Percentiles rank a stretch among this genome's conserved stretches.
Conservation (phyloP, 2,329 filamentous ascomycete species). For the Penicillium sp. region DNA sequence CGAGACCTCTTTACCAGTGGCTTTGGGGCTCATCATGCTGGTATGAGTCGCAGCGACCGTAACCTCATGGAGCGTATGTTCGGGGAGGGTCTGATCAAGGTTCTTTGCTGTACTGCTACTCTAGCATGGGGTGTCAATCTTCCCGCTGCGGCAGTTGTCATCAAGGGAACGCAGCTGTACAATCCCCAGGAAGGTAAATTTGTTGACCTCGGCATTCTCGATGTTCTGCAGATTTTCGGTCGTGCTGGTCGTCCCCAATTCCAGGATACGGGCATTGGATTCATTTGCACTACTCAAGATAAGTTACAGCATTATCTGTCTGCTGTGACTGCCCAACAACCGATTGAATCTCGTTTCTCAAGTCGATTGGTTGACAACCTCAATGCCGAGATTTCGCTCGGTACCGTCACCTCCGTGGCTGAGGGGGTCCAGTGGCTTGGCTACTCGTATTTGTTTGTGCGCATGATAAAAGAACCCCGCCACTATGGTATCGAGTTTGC, state of each 20-base stretch:
- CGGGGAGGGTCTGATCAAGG: conserved; percentile 86
- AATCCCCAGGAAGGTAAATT: conserved; percentile 96
- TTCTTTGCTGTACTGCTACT: conserved; percentile 96
- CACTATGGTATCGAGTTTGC: conserved; percentile 94
- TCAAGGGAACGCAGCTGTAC: conserved; percentile 97
- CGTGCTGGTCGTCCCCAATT: conserved; percentile 97
- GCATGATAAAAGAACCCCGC: conserved; percentile 89
- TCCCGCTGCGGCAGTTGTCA: conserved; percentile 91
- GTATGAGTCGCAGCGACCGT: conserved; percentile 90
- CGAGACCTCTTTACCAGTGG: conserved; percentile 87
- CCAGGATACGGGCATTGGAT: conserved; percentile 94
- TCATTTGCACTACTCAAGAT: conserved; percentile 96
- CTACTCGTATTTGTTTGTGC: conserved; percentile 95
- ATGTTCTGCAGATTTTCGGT: conserved; percentile 97
- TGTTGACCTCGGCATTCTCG: conserved; percentile 90
- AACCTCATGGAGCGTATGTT: conserved; percentile 96
- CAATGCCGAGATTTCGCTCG: conserved; percentile 90
- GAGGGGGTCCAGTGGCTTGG: conserved; percentile 97
- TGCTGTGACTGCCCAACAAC: conserved; percentile 91
- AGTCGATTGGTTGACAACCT: conserved; percentile 92
- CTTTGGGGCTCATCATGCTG: conserved; percentile 92
- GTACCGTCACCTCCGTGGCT: conserved; percentile 89
- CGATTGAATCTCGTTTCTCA: conserved; percentile 96
- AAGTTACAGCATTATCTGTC: conserved; percentile 87
- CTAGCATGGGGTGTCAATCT: conserved; percentile 98